Conservation (phyloP, 75 land plant species). For the Cunninghamia lanceolata region DNA sequence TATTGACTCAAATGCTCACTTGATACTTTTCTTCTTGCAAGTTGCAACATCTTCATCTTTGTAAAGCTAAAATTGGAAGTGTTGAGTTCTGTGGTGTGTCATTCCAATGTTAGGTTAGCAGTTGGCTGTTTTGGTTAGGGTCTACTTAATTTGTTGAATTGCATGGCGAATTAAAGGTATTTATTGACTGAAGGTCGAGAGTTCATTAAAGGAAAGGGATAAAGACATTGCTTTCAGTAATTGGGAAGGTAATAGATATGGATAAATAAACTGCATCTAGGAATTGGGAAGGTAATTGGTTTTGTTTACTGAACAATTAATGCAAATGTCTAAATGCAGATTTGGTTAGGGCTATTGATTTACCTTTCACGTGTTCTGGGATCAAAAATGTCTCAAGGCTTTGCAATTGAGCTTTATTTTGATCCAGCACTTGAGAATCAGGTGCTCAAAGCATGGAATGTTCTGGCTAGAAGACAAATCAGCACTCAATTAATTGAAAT, state of each 20-base stretch:
- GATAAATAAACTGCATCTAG: not conserved
- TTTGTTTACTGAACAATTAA: not conserved
- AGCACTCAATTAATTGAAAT: constrained; percentile 78
- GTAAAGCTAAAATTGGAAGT: not conserved
- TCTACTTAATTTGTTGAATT: not conserved
- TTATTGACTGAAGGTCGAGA: not conserved
- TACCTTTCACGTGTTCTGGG: not conserved
- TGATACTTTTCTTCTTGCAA: not conserved
- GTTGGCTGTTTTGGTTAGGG: not conserved
- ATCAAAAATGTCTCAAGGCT: constrained; percentile 30
- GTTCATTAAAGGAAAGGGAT: not conserved
- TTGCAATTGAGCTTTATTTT: constrained; percentile 80
- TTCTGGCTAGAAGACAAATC: constrained; percentile 80
- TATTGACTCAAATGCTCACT: not conserved
- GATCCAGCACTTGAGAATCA: constrained; percentile 90
- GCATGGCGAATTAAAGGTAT: not conserved
- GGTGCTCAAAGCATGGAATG: constrained; percentile 81
- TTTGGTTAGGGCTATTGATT: not conserved
- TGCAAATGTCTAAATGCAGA: not conserved
- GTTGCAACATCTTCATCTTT: not conserved
- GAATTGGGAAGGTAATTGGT: not conserved
- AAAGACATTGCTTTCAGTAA: not conserved
- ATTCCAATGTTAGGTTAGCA: not conserved
- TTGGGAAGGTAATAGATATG: no score
- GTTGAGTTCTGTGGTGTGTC: not conserved